Evolutionary conservation across 1,139 yeast genomes (phyloP).

Genomic region (Geotrichum histeridarum): DNA sequence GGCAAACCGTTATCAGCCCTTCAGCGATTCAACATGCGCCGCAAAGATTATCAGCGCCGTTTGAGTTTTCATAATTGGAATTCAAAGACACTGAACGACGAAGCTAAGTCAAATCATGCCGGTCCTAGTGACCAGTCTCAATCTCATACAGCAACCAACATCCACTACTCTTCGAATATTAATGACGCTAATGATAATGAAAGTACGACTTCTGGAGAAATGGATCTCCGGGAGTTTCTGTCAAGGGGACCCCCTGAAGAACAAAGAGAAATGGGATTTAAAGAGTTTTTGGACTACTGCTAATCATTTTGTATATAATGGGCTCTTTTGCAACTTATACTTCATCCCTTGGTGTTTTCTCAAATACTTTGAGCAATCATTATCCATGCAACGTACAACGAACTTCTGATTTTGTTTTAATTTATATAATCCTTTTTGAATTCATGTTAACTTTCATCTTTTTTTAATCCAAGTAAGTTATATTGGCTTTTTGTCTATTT

Average conservation of each 20-base stretch:
- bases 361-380: no score
- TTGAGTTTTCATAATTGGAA: no score
- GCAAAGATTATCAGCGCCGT: no score
- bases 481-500: slow-evolving; percentile 11
- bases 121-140: no score
- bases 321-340: no score
- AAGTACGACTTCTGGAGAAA: neutral
- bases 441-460: neutral
- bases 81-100: no score
- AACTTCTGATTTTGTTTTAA: neutral
- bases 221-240: slow-evolving; percentile 6
- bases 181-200: slow-evolving; percentile 1
- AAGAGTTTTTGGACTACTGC: neutral
- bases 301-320: no score
- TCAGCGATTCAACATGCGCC: neutral
- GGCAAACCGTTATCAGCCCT: neutral
- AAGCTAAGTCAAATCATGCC: no score
- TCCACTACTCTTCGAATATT: neutral
- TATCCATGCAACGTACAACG: no score
- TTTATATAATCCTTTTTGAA: neutral
- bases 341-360: no score
- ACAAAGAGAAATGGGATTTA: neutral
- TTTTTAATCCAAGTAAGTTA: neutral
- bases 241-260: no score
- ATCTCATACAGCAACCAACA: no score